Percentiles rank a stretch among this genome's conserved stretches.
phyloP scores from a whole-genome alignment of 2,329 filamentous ascomycete genomes.

The Hymenoscyphus infarciens region DNA sequence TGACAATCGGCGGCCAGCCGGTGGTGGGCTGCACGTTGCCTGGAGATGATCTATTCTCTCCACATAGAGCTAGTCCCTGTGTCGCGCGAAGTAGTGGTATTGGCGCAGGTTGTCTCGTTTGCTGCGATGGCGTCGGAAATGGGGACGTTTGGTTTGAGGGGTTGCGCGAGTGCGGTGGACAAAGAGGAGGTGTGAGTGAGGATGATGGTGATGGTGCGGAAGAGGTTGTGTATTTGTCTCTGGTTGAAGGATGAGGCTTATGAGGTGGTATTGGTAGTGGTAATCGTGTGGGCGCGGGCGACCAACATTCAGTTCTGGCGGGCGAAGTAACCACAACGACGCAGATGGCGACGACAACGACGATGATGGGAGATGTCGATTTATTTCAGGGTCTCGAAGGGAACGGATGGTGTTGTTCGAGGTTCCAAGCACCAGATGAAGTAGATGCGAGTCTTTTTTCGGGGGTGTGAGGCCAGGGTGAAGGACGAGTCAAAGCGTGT shows the following conservation, averaged over 20 bases:
- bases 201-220: background rate
- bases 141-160: background rate
- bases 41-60: slow-evolving; percentile 25
- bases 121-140: slow-evolving; percentile 17
- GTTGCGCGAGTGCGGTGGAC: background rate
- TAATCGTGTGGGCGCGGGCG: background rate
- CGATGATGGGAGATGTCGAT: background rate
- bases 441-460: background rate
- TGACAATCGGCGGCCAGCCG: slow-evolving; percentile 30
- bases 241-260: slow-evolving; percentile 3
- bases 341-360: background rate
- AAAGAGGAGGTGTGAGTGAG: background rate
- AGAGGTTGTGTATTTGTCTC: slow-evolving; percentile 3
- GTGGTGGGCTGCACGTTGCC: slow-evolving; percentile 29
- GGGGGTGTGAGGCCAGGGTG: background rate
- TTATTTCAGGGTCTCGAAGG: background rate
- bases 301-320: slow-evolving; percentile 3
- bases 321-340: background rate
- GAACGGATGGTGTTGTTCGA: slow-evolving; percentile 2
- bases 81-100: slow-evolving; percentile 25
- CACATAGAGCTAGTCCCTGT: slow-evolving; percentile 30
- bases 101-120: slow-evolving; percentile 25
- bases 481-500: slow-evolving; percentile 7
- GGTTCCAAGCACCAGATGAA: background rate
- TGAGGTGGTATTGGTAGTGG: background rate